These are phyloP conservation scores for Baorangia bicolor DNA, from an alignment of 768 basidiomycete genomes.

Conservation along the genomic window DNA sequence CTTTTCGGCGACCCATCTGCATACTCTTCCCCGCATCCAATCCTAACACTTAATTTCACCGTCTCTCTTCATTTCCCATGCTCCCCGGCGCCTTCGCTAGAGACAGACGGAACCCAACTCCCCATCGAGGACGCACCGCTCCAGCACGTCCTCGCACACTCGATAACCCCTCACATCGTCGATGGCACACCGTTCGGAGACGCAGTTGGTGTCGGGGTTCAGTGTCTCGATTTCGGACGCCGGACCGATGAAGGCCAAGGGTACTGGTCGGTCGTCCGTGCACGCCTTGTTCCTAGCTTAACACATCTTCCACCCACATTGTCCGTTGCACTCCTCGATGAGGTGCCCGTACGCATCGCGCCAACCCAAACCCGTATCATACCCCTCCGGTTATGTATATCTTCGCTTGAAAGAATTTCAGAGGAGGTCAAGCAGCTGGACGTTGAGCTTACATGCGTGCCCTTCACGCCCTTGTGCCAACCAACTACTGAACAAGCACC, in stretches of 20 bases:
- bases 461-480: background rate
- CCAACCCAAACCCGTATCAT: slow-evolving; percentile 64
- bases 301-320: slow-evolving; percentile 14
- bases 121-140: slow-evolving; percentile 22
- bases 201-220: slow-evolving; percentile 62
- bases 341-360: slow-evolving; percentile 40
- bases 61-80: slow-evolving; percentile 40
- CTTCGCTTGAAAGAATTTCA: slow-evolving; percentile 29
- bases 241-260: slow-evolving; percentile 22
- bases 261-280: slow-evolving; percentile 53
- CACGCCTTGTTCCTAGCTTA: slow-evolving; percentile 1
- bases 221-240: slow-evolving; percentile 36
- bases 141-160: slow-evolving; percentile 47
- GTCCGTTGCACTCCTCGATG: slow-evolving; percentile 16
- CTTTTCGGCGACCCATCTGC: slow-evolving; percentile 75
- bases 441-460: slow-evolving; percentile 38
- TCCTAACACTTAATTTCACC: slow-evolving; percentile 53
- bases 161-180: slow-evolving; percentile 66
- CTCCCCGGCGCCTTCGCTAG: background rate
- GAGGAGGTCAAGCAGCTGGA: slow-evolving; percentile 35
- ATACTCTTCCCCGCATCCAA: slow-evolving; percentile 44
- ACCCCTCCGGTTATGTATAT: slow-evolving; percentile 50
- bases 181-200: slow-evolving; percentile 75
- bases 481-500: background rate
- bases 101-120: background rate